Conservation (phyloP, 2,329 filamentous ascomycete species). For the Diaporthe australafricana region DNA sequence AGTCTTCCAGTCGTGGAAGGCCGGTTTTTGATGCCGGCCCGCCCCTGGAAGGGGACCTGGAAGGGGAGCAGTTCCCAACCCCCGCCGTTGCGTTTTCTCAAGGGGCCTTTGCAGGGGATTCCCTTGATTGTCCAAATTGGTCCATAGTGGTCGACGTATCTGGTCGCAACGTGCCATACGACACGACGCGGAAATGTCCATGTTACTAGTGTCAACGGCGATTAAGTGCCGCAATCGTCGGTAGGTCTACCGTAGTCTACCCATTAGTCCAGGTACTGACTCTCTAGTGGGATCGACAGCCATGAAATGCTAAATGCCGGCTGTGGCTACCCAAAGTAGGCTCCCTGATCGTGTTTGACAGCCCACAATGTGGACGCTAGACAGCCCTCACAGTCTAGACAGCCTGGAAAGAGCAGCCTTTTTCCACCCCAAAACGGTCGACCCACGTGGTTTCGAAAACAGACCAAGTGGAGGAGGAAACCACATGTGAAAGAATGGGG, state of each 20-base stretch:
- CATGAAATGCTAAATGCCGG: neutral
- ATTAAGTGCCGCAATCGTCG: neutral
- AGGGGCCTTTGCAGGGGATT: neutral
- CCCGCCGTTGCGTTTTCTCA: neutral
- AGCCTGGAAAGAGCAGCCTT: neutral
- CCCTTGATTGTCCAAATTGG: neutral
- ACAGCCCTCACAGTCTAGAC: too few species aligned
- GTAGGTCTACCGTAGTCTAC: neutral
- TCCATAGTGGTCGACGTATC: neutral
- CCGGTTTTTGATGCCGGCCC: slow-evolving; percentile 7
- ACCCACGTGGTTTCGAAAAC: slow-evolving; percentile 12
- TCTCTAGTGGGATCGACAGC: slow-evolving; percentile 5
- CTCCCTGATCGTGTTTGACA: neutral
- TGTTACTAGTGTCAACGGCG: neutral
- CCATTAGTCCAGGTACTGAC: neutral
- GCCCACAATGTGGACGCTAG: neutral
- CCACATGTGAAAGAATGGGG: slow-evolving; percentile 15
- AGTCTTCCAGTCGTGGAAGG: neutral
- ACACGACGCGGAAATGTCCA: slow-evolving; percentile 11
- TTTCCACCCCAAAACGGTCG: neutral
- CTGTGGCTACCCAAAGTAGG: neutral
- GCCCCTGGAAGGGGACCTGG: slow-evolving; percentile 10
- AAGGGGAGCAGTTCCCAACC: neutral
- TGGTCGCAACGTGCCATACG: neutral
- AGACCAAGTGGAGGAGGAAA: slow-evolving; percentile 16